Evolutionary conservation across 495 filamentous ascomycete genomes (phyloP).

Genomic region (Podospora australis): DNA sequence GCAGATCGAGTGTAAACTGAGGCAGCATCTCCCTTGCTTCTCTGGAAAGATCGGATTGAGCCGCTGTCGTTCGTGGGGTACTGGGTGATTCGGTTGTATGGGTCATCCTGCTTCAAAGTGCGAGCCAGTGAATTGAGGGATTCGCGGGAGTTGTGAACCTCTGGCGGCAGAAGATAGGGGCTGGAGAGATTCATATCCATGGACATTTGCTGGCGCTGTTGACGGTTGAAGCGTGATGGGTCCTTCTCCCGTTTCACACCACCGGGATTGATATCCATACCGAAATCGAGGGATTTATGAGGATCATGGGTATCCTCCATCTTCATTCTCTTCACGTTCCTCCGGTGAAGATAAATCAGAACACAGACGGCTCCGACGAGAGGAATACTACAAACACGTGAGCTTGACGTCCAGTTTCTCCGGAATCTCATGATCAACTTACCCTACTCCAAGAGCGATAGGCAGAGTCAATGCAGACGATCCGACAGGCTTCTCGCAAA

Average conservation of each 20-base stretch:
- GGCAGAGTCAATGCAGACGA: constrained; percentile 57
- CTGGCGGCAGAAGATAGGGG: constrained; percentile 86
- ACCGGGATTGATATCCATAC: constrained; percentile 47
- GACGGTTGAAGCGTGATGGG: constrained; percentile 51
- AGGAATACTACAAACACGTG: constrained; percentile 57
- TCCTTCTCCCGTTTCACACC: constrained; percentile 40
- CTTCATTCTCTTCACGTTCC: constrained; percentile 64
- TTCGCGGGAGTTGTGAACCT: constrained; percentile 68
- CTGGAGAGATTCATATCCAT: constrained; percentile 74
- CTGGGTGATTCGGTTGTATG: constrained; percentile 66
- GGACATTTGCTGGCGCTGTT: constrained; percentile 72
- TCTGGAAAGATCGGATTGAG: constrained; percentile 52
- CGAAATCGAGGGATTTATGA: constrained; percentile 92
- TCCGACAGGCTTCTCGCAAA: constrained; percentile 53
- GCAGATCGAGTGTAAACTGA: constrained; percentile 56
- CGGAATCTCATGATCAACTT: constrained; percentile 37
- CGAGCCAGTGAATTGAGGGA: constrained; percentile 81
- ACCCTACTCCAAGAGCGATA: constrained; percentile 77
- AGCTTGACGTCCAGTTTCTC: constrained; percentile 25
- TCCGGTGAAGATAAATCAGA: constrained; percentile 69
- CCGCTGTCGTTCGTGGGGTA: constrained; percentile 52
- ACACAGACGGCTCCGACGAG: constrained; percentile 59
- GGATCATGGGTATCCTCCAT: constrained; percentile 80
- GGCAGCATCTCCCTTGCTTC: constrained; percentile 45
- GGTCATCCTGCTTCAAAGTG: constrained; percentile 67